These are phyloP conservation scores for Paecilomyces sp. DNA, from an alignment of 2,329 filamentous ascomycete genomes.

Conservation along the genomic window DNA sequence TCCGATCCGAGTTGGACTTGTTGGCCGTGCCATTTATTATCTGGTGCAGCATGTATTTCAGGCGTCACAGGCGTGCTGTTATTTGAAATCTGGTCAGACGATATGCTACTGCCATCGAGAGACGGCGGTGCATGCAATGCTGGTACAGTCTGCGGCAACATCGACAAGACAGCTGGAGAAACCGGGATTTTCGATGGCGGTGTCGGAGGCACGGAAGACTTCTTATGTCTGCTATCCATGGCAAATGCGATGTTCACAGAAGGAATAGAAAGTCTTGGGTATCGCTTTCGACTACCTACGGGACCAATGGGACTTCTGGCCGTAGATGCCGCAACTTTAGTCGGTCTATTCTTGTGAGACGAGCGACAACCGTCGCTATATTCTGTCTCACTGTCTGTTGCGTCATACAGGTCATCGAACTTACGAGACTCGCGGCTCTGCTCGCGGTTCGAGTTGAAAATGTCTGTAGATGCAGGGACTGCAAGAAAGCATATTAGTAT, in stretches of 20 bases:
- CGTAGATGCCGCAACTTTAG: constrained; percentile 38
- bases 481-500: constrained; percentile 9
- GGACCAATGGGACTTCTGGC: constrained; percentile 30
- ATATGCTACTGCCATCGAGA: constrained; percentile 80
- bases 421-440: constrained; percentile 55
- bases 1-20: constrained; percentile 28
- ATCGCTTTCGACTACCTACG: constrained; percentile 40
- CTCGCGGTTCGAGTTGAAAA: constrained; percentile 48
- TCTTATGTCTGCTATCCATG: constrained; percentile 47
- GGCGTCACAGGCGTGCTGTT: constrained; percentile 83
- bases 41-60: constrained; percentile 53
- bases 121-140: constrained; percentile 77
- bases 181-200: constrained; percentile 57
- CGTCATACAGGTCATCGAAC: constrained; percentile 82
- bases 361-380: constrained; percentile 35
- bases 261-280: constrained; percentile 54
- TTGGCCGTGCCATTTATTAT: constrained; percentile 53
- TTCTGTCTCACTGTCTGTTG: constrained; percentile 70
- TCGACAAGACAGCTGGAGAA: constrained; percentile 66
- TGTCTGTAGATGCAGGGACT: constrained; percentile 25
- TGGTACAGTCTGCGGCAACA: constrained; percentile 65
- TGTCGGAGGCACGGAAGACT: constrained; percentile 39
- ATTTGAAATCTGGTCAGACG: constrained; percentile 77
- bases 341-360: constrained; percentile 43
- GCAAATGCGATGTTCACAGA: constrained; percentile 51